phyloP scores from a whole-genome alignment of 768 basidiomycete species.

The Trametes cubensis region DNA sequence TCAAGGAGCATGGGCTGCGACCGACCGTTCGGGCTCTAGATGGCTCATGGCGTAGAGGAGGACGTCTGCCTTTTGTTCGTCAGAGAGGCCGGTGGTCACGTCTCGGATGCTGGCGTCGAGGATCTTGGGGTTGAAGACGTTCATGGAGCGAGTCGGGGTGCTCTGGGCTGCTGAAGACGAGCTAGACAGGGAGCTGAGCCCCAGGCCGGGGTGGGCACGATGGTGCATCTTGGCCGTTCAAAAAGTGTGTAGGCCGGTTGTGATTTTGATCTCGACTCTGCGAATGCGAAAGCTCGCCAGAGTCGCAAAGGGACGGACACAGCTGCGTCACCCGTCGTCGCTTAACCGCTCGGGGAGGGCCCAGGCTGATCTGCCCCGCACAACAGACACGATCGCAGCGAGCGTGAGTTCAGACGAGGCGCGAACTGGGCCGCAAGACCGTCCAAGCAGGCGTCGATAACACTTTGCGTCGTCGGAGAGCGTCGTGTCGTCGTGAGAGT shows the following conservation, averaged over 20 bases:
- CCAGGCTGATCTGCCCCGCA: slow-evolving; percentile 8
- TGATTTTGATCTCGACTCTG: slow-evolving; percentile 13
- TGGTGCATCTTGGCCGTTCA: slow-evolving; percentile 21
- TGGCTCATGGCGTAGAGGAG: slow-evolving; percentile 82
- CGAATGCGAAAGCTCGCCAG: neutral
- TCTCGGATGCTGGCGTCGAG: slow-evolving; percentile 77
- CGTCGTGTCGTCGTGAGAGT: slow-evolving; percentile 24
- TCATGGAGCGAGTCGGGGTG: slow-evolving; percentile 41
- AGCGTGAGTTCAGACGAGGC: neutral
- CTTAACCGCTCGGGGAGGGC: slow-evolving; percentile 14
- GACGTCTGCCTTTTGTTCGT: slow-evolving; percentile 70
- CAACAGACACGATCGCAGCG: slow-evolving; percentile 4
- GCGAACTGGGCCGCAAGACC: neutral
- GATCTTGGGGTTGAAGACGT: slow-evolving; percentile 75
- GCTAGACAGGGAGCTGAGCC: slow-evolving; percentile 11
- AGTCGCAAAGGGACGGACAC: neutral
- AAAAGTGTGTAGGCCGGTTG: neutral
- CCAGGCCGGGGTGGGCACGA: slow-evolving; percentile 20
- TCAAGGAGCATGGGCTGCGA: slow-evolving; percentile 14
- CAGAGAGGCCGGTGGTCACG: slow-evolving; percentile 56
- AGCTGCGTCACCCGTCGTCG: slow-evolving; percentile 15
- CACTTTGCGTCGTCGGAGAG: neutral
- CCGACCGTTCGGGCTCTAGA: slow-evolving; percentile 69
- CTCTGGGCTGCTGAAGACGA: slow-evolving; percentile 11
- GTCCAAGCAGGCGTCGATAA: neutral